A percentile compares a stretch with the other conserved stretches of the same genome.
phyloP scores from a whole-genome alignment of 2,329 filamentous ascomycete species.

The Cladorrhinum sp. region DNA sequence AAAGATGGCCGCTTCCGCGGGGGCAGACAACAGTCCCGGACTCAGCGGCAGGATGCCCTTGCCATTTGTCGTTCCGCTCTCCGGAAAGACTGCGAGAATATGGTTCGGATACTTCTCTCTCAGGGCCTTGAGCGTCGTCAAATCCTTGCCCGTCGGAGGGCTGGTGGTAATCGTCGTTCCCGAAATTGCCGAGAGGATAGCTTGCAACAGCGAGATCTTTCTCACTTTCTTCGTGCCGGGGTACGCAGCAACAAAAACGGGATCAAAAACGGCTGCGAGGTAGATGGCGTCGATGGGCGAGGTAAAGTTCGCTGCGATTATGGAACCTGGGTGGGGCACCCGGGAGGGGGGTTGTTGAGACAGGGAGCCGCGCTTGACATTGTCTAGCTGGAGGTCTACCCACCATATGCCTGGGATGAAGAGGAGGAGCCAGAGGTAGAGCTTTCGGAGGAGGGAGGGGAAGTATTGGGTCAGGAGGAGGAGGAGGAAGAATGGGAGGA shows the following conservation, averaged over 20 bases:
- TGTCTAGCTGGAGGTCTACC: slow-evolving; percentile 97
- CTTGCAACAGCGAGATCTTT: slow-evolving; percentile 71
- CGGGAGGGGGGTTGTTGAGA: slow-evolving; percentile 69
- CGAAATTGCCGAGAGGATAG: slow-evolving; percentile 70
- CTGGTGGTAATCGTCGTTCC: slow-evolving; percentile 47
- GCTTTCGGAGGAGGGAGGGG: slow-evolving; percentile 66
- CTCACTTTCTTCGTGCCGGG: slow-evolving; percentile 71
- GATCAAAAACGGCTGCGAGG: slow-evolving; percentile 92
- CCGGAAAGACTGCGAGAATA: slow-evolving; percentile 83
- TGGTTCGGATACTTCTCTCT: slow-evolving; percentile 67
- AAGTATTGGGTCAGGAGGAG: slow-evolving; percentile 61
- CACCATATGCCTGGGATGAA: slow-evolving; percentile 93
- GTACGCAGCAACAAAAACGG: slow-evolving; percentile 85
- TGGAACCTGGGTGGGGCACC: slow-evolving; percentile 72
- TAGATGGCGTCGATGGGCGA: slow-evolving; percentile 92
- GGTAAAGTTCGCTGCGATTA: slow-evolving; percentile 89
- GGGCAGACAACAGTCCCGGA: slow-evolving; percentile 68
- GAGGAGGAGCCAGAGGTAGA: slow-evolving; percentile 82
- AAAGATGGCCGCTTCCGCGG: slow-evolving; percentile 72
- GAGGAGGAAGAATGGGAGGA: slow-evolving; percentile 72
- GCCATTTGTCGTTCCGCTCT: slow-evolving; percentile 92
- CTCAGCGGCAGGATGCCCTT: slow-evolving; percentile 83
- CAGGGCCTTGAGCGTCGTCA: slow-evolving; percentile 63
- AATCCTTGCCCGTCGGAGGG: slow-evolving; percentile 44
- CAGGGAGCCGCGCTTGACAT: slow-evolving; percentile 86